Conservation (phyloP, 108 stramenopile species). For the Aurantiochytrium sp. region DNA sequence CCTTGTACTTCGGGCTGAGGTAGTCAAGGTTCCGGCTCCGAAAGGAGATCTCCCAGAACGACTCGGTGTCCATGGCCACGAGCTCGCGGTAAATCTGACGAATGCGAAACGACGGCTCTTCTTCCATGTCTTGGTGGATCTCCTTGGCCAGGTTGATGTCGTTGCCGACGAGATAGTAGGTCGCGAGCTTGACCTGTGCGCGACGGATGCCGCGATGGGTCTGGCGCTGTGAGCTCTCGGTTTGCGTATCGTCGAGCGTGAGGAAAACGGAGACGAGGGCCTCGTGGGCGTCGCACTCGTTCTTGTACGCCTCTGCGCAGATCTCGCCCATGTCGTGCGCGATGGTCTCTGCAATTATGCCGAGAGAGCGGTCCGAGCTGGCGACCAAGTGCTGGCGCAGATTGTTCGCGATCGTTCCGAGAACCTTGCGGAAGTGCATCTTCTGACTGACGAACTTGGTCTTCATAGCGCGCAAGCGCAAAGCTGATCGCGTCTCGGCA, state of each 20-base stretch:
- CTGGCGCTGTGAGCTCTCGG: background rate
- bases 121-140: background rate
- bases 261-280: background rate
- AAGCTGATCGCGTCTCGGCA: background rate
- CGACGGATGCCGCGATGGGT: conserved; percentile 8
- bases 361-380: background rate
- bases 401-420: background rate
- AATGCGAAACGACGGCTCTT: background rate
- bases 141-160: background rate
- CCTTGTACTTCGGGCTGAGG: background rate
- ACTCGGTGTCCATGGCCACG: background rate
- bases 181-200: background rate
- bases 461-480: background rate
- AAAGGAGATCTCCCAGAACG: conserved; percentile 19
- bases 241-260: background rate
- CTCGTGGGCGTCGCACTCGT: background rate
- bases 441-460: background rate
- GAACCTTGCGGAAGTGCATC: background rate
- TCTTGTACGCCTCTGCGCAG: conserved; percentile 16
- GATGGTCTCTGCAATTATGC: background rate
- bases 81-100: background rate
- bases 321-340: conserved; percentile 3
- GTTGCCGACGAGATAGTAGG: background rate
- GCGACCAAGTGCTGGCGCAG: background rate
- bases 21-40: background rate